A percentile compares a stretch with the other conserved stretches of the same genome.
phyloP scores from a whole-genome alignment of 768 basidiomycete species.

The Fibroporia radiculosa region DNA sequence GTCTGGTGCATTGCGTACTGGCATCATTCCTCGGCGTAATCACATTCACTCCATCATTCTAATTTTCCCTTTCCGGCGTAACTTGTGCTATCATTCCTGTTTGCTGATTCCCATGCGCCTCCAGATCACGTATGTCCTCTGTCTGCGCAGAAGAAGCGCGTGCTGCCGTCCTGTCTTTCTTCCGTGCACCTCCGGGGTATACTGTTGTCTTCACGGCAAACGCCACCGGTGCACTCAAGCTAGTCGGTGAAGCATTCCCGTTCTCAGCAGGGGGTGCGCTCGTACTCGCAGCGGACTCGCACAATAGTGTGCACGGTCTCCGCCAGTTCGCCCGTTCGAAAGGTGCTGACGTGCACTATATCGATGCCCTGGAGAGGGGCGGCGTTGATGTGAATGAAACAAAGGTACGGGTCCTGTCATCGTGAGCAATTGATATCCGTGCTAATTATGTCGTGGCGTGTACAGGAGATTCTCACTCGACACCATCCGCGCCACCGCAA shows the following conservation, averaged over 20 bases:
- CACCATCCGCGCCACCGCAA: constrained; percentile 39
- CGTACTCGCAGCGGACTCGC: constrained; percentile 70
- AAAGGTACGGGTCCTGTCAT: constrained; percentile 38
- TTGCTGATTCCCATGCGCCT: constrained; percentile 3
- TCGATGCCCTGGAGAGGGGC: constrained; percentile 54
- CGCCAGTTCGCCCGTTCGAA: constrained; percentile 56
- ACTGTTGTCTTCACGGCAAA: constrained; percentile 80
- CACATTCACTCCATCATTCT: too few relatives aligned
- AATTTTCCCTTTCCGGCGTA: too few relatives aligned
- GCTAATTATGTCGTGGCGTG: not conserved
- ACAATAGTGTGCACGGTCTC: constrained; percentile 81
- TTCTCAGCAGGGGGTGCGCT: constrained; percentile 51
- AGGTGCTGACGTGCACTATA: constrained; percentile 55
- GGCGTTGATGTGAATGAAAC: constrained; percentile 53
- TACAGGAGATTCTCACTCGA: constrained; percentile 46
- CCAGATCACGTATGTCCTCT: constrained; percentile 65
- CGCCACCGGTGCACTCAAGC: constrained; percentile 70
- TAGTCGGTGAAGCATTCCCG: constrained; percentile 76
- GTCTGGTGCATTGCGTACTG: too few relatives aligned
- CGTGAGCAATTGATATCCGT: not conserved
- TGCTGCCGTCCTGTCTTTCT: constrained; percentile 65
- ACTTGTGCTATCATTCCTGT: too few relatives aligned
- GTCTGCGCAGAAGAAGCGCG: constrained; percentile 63
- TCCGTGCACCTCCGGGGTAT: constrained; percentile 68
- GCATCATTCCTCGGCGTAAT: too few relatives aligned